Evolutionary conservation across 2,329 filamentous ascomycete genomes (phyloP).

Genomic region (Lachnellula arida): DNA sequence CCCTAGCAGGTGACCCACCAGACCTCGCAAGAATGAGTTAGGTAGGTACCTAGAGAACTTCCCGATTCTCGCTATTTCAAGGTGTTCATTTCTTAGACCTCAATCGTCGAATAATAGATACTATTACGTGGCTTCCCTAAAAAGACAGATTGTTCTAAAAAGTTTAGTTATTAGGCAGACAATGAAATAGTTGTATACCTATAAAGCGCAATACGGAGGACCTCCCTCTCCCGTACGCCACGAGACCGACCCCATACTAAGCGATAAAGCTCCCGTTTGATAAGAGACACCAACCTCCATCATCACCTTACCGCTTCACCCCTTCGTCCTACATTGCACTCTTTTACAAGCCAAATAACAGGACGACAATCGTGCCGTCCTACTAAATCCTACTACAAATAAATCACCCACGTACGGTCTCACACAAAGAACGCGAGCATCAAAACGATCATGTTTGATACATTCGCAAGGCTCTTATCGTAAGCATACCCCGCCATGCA

Average conservation of each 20-base stretch:
- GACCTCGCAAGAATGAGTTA: too few relatives aligned
- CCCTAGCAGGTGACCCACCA: too few relatives aligned
- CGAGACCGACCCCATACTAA: background rate
- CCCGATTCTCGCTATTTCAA: too few relatives aligned
- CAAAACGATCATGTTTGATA: constrained; percentile 60
- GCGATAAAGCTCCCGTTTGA: constrained; percentile 2
- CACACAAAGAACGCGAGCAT: too few relatives aligned
- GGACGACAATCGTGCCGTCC: constrained; percentile 4
- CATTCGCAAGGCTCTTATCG: constrained; percentile 74
- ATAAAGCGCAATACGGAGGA: background rate
- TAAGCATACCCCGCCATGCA: constrained; percentile 43
- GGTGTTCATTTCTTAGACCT: too few relatives aligned
- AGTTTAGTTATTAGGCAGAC: background rate
- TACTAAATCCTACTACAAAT: background rate
- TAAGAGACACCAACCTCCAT: constrained; percentile 7
- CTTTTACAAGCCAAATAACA: background rate
- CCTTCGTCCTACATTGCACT: constrained; percentile 2
- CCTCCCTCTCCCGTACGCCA: background rate
- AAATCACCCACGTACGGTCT: background rate
- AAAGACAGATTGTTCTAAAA: background rate
- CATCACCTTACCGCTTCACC: constrained; percentile 2
- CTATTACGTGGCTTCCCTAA: background rate
- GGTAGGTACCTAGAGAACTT: too few relatives aligned
- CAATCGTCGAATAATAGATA: too few relatives aligned
- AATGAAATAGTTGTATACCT: background rate